Base-by-base conservation (phyloP, 106 monocot genomes). In the Dendrobium chrysotoxum region DNA sequence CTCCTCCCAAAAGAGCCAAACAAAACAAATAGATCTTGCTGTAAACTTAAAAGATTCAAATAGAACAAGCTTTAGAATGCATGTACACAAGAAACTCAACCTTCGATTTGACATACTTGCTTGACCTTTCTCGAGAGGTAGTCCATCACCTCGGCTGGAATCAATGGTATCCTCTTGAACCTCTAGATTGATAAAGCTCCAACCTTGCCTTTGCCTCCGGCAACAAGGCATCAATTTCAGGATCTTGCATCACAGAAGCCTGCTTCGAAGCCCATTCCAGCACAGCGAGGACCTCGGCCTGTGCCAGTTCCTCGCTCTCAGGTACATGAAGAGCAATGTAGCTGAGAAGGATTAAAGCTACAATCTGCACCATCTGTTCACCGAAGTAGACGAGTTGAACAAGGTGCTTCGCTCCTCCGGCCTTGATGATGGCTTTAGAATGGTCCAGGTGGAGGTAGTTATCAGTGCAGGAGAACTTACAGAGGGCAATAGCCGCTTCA, bases 171-270 rank as follows among this genome's bases (percentile, higher is more conserved):
- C 80, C 85, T 78, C 87, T 88, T 0, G 82, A 31, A 41, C 86
- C 86, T 89, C 90, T 90, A 58, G 94, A 92, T 80, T 94, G 94
- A 79, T 91, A 98, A 73, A 99, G 94, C 82, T 99, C 92, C 79
- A 99, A 77, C 41, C 91, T 91, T 7, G 75, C 73, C 83, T 93
- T 95, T 2, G 98, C 89, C 71, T 93, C 95, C 0, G 85, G 86
- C 82, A 99, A 78, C 42, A 95, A 72, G 16, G 28, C 67, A 13
- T 90, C 88, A 12, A 93, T 41, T 30, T 10, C 20, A 3, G 74
- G 82, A 35, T 91, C 88, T 46, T 95, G 95, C 58, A 87, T 78
- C 85, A 84, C 81, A 77, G 39, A 80, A 4, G 65, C 77, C 81
- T 95, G 95, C 82, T 99, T 99, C 17, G 88, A 88, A 16, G 91